Conservation (phyloP, 1,284 basidiomycete species). For the Termitomyces sp. region DNA sequence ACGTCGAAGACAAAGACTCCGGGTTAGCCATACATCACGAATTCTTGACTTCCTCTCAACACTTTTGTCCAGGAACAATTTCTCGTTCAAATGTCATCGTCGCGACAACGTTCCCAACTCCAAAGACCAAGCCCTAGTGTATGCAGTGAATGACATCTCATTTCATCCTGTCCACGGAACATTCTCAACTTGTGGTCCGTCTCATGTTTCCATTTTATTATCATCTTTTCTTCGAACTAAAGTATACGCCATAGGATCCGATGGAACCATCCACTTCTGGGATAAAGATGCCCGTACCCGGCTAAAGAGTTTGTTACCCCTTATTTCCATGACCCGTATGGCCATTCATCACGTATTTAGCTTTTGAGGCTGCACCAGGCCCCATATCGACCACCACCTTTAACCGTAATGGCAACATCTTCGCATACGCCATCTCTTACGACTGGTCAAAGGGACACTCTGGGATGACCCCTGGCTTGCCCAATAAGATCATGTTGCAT, state of each 20-base stretch:
- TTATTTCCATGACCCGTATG: not conserved
- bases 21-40: conserved; percentile 37
- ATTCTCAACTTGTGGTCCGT: conserved; percentile 87
- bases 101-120: conserved; percentile 59
- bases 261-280: conserved; percentile 85
- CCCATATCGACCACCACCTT: conserved; percentile 75
- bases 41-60: not conserved
- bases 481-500: conserved; percentile 88
- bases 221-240: not conserved
- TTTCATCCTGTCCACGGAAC: conserved; percentile 95
- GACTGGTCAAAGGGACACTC: conserved; percentile 90
- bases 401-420: conserved; percentile 80
- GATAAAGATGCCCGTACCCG: conserved; percentile 89
- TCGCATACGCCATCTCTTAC: conserved; percentile 86
- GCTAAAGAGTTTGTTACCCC: conserved; percentile 67
- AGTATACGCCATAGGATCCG: conserved; percentile 45
- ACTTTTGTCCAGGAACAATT: conserved; percentile 62
- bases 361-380: conserved; percentile 67
- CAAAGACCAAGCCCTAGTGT: conserved; percentile 82
- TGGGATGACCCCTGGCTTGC: conserved; percentile 75
- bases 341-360: conserved; percentile 28
- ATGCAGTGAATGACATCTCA: conserved; percentile 81
- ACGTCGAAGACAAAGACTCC: conserved; percentile 76
- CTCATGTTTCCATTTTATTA: conserved; percentile 12
- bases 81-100: conserved; percentile 97